Base-by-base conservation (phyloP, 2,329 filamentous ascomycete species). In the Pseudonectria buxi region DNA sequence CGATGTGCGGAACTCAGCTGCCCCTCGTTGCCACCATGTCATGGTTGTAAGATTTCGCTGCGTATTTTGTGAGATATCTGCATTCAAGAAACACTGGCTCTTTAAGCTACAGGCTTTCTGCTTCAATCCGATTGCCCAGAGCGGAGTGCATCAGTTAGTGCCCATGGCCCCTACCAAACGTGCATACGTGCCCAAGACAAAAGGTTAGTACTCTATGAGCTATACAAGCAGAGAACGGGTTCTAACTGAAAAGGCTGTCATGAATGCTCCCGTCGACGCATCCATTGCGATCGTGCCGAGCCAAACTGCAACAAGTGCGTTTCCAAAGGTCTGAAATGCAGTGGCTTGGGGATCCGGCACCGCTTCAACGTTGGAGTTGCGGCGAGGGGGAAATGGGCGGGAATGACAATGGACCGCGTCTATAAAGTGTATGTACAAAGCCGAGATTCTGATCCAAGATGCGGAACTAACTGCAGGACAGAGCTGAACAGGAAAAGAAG, bases 231-330 rank as follows among this genome's bases (percentile, higher is more conserved):
- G 5, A 22, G 18, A 22, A 22, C 18, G 18, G 9, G 18, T 6
- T 22, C 5, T 22, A 9, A 22, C 18, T 22, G 9, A 22, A 22
- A n/a, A 47, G 45, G 45, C 2, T 47, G 45, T 30, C 35, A 37
- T 4, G 36, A 44, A 28, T 47, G 45, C 28, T 41, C 37, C 9
- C 30, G 38, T n/a, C 43, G 45, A 2, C 41, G 43, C 3, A 46
- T 47, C 12, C 33, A 45, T 13, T 47, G 45, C 24, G 43, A 47
- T 14, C 39, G 41, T 3, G 33, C 28, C 3, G 33, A 37, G 14
- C 45, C 45, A 3, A 7, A 32, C 10, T 47, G 45, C 14, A 11
- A 31, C 5, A 47, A 47, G 33, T 47, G 43, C 10, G 18, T 10
- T 6, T 39, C 36, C 10, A 41, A 16, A 12, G 35, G 41, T 13